Conservation (phyloP, 2,329 filamentous ascomycete species). For the Microcyclospora pomicola region DNA sequence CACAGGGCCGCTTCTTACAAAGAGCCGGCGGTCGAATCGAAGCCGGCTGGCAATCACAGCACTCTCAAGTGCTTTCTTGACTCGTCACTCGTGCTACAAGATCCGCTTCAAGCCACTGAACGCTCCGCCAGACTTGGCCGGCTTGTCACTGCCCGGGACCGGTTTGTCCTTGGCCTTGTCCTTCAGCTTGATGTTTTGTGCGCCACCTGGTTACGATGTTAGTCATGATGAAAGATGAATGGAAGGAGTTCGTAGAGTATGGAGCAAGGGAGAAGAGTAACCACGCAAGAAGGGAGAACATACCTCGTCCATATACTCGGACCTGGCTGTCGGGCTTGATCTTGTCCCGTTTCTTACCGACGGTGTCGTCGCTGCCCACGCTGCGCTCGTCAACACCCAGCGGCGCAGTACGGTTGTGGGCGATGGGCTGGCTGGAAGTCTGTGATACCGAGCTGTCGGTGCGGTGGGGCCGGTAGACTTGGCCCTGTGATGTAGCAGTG, state of each 20-base stretch:
- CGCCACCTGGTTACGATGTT: constrained; percentile 28
- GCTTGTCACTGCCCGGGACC: no score
- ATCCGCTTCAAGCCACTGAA: no score
- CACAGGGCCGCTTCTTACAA: no score
- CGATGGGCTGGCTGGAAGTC: constrained; percentile 49
- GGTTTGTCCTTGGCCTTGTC: constrained; percentile 23
- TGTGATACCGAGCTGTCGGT: constrained; percentile 86
- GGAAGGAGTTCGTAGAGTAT: not conserved
- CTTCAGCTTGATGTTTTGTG: constrained; percentile 40
- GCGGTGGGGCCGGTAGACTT: constrained; percentile 63
- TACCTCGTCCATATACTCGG: constrained; percentile 42
- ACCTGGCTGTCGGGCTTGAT: constrained; percentile 36
- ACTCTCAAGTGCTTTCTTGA: no score
- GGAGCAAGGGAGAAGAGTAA: not conserved
- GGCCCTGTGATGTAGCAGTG: not conserved
- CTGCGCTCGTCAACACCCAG: constrained; percentile 16
- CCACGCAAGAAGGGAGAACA: constrained; percentile 13
- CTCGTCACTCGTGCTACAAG: no score
- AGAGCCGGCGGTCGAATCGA: no score
- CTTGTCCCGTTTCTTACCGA: constrained; percentile 27
- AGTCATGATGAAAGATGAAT: constrained; percentile 7
- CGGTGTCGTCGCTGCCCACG: constrained; percentile 16
- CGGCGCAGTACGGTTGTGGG: constrained; percentile 18
- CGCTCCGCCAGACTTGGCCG: no score
- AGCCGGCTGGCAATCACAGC: no score